These are phyloP conservation scores for Syncephalis plumigaleata DNA, from an alignment of 371 early-diverging fungal species.

Conservation along the genomic window DNA sequence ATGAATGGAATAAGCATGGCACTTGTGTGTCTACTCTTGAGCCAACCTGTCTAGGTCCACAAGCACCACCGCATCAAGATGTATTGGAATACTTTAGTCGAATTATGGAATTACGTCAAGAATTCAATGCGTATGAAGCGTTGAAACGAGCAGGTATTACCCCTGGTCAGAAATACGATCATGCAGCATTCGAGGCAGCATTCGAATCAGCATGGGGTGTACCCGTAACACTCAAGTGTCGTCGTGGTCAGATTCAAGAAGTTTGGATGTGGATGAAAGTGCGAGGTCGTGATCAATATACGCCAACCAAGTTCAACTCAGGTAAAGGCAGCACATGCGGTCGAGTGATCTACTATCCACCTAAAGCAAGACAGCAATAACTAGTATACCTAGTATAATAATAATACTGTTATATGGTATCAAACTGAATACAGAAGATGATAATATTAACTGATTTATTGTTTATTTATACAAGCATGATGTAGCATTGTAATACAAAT, in stretches of 20 bases:
- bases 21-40: constrained; percentile 27
- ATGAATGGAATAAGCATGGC: constrained; percentile 36
- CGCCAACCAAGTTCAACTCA: neutral
- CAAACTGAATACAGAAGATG: too few relatives aligned
- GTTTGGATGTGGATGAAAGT: neutral
- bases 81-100: constrained; percentile 22
- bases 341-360: too few relatives aligned
- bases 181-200: neutral
- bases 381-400: too few relatives aligned
- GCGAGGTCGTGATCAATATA: neutral
- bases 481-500: too few relatives aligned
- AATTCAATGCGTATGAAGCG: constrained; percentile 23
- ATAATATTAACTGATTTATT: too few relatives aligned
- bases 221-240: neutral
- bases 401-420: too few relatives aligned
- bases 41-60: constrained; percentile 20
- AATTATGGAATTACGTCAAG: constrained; percentile 16
- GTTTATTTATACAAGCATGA: too few relatives aligned
- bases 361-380: too few relatives aligned
- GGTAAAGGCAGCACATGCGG: too few relatives aligned
- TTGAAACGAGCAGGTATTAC: constrained; percentile 16
- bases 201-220: neutral
- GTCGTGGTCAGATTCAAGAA: neutral
- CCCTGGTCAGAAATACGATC: constrained; percentile 12
- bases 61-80: constrained; percentile 19